phyloP scores from a whole-genome alignment of 2,329 filamentous ascomycete species.

The Xylaria sp. region DNA sequence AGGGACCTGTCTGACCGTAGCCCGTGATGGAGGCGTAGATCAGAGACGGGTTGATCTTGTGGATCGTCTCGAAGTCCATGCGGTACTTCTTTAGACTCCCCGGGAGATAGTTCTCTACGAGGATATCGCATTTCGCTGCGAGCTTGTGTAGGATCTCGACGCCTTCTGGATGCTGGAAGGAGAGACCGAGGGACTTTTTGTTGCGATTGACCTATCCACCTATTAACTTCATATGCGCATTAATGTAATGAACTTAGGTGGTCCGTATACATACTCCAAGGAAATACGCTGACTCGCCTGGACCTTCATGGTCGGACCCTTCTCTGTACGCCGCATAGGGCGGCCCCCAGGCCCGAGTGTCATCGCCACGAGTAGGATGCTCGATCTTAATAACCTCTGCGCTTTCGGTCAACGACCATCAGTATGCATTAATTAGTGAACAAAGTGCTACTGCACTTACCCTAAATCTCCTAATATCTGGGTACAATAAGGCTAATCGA shows the following conservation, averaged over 20 bases:
- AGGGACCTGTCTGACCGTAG: slow-evolving; percentile 95
- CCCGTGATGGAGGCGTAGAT: slow-evolving; percentile 98
- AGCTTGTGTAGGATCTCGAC: slow-evolving; percentile 89
- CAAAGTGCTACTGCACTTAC: slow-evolving; percentile 64
- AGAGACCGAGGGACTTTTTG: slow-evolving; percentile 92
- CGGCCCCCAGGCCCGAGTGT: slow-evolving; percentile 95
- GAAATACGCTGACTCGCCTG: slow-evolving; percentile 95
- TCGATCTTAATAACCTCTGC: slow-evolving; percentile 97
- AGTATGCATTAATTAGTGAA: background rate
- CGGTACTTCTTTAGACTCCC: slow-evolving; percentile 89
- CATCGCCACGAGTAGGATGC: slow-evolving; percentile 89
- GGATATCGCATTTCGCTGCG: slow-evolving; percentile 84
- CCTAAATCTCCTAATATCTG: slow-evolving; percentile 96
- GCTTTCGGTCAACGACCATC: slow-evolving; percentile 63
- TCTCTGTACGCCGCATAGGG: slow-evolving; percentile 85
- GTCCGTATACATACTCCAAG: slow-evolving; percentile 71
- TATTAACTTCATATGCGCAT: slow-evolving; percentile 27
- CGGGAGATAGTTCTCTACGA: slow-evolving; percentile 97
- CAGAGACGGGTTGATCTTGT: slow-evolving; percentile 82
- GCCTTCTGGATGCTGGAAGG: slow-evolving; percentile 86
- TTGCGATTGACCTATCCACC: slow-evolving; percentile 85
- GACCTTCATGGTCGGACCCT: slow-evolving; percentile 68
- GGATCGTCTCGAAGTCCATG: slow-evolving; percentile 86
- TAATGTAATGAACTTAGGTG: no score
- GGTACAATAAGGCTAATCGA: slow-evolving; percentile 87